Evolutionary conservation across 2,329 filamentous ascomycete species (phyloP).

Genomic region (Claviceps arundinis): DNA sequence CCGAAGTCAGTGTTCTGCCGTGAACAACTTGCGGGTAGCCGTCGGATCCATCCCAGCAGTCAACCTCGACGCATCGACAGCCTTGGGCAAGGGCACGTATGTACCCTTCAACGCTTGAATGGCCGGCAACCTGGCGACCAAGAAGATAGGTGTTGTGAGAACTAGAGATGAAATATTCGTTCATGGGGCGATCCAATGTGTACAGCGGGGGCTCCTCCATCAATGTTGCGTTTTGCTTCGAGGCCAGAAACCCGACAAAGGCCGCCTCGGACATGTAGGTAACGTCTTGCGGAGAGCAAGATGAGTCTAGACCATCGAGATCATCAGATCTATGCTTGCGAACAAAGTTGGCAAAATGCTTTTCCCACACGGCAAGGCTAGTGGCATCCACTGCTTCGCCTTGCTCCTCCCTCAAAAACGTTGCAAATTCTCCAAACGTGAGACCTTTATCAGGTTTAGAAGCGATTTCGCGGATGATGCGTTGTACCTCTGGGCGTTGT

Average conservation of each 20-base stretch:
- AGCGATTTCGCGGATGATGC: constrained; percentile 54
- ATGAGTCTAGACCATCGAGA: constrained; percentile 27
- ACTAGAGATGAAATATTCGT: constrained; percentile 96
- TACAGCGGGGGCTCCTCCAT: constrained; percentile 46
- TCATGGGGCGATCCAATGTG: constrained; percentile 68
- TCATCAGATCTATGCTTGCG: constrained; percentile 41
- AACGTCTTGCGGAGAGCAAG: constrained; percentile 24
- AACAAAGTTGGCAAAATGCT: constrained; percentile 56
- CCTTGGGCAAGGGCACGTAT: constrained; percentile 77
- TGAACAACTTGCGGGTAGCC: constrained; percentile 84
- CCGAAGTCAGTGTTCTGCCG: constrained; percentile 75
- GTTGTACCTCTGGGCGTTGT: constrained; percentile 65
- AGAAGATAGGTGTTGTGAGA: constrained; percentile 97
- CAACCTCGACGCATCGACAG: constrained; percentile 91
- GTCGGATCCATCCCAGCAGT: constrained; percentile 92
- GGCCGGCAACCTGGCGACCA: constrained; percentile 77
- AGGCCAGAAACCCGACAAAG: constrained; percentile 66
- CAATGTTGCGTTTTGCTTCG: constrained; percentile 57
- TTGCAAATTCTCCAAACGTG: constrained; percentile 58
- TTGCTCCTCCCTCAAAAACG: constrained; percentile 63
- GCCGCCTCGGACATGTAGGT: constrained; percentile 59
- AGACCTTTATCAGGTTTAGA: constrained; percentile 50
- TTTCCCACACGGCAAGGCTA: constrained; percentile 54
- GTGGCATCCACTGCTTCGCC: constrained; percentile 58
- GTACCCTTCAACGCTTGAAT: constrained; percentile 90